Evolutionary conservation across 2,329 filamentous ascomycete species (phyloP).

Genomic region (Colletotrichum shisoi): DNA sequence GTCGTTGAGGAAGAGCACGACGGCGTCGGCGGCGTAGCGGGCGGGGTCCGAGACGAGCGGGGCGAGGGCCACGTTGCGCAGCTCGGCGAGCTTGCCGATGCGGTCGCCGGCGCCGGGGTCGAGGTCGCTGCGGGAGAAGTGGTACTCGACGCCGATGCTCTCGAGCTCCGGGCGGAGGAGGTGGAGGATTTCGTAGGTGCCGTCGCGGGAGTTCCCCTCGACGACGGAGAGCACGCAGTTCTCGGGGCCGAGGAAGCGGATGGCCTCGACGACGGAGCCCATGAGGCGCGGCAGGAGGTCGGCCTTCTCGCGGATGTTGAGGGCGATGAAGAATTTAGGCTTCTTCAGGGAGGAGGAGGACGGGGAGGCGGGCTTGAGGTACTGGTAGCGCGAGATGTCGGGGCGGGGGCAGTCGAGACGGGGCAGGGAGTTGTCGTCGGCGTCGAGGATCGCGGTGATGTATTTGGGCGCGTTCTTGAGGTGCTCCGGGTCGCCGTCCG

Average conservation of each 20-base stretch:
- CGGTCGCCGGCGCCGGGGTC: conserved; percentile 55
- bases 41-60: conserved; percentile 51
- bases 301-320: conserved; percentile 58
- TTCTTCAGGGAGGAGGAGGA: conserved; percentile 5
- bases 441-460: conserved; percentile 45
- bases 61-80: conserved; percentile 62
- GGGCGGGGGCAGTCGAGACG: conserved; percentile 45
- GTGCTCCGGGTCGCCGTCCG: conserved; percentile 25
- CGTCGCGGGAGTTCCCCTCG: conserved; percentile 64
- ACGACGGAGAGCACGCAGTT: conserved; percentile 63
- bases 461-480: conserved; percentile 39
- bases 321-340: conserved; percentile 59
- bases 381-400: conserved; percentile 40
- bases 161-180: conserved; percentile 53
- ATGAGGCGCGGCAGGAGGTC: conserved; percentile 59
- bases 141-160: conserved; percentile 51
- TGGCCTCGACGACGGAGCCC: conserved; percentile 59
- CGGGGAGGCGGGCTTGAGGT: conserved; percentile 33
- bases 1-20: conserved; percentile 63
- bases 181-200: conserved; percentile 60
- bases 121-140: conserved; percentile 53
- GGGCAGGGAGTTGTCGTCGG: conserved; percentile 40
- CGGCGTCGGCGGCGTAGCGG: conserved; percentile 45
- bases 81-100: conserved; percentile 56
- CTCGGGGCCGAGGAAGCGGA: conserved; percentile 59